Percentiles rank a stretch among this genome's conserved stretches.
Conservation (phyloP, 129 eudicot genomes). For the Flaveria sonorensis region DNA sequence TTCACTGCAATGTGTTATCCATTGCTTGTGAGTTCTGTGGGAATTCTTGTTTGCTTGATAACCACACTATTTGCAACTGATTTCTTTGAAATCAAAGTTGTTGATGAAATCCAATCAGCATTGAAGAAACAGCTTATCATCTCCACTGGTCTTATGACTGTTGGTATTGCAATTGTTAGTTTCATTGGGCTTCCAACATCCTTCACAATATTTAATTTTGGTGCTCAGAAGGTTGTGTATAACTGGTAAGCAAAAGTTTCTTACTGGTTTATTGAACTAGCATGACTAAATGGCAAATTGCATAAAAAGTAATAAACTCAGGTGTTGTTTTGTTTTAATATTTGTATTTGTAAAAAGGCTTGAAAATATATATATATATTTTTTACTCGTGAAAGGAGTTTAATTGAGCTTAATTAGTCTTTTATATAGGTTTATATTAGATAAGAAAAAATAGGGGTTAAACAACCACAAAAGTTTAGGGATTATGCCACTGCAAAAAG, state of each 20-base stretch:
- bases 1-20: constrained; percentile 74
- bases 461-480: too few species aligned
- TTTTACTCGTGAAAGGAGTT: too few species aligned
- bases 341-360: too few species aligned
- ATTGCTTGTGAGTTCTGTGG: constrained; percentile 65
- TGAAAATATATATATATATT: too few species aligned
- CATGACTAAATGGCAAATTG: too few species aligned
- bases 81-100: constrained; percentile 62
- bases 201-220: constrained; percentile 73
- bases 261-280: neutral
- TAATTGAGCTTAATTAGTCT: too few species aligned
- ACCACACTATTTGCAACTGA: constrained; percentile 78
- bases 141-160: constrained; percentile 68
- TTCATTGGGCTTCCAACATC: constrained; percentile 62
- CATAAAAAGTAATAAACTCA: too few species aligned
- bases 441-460: too few species aligned
- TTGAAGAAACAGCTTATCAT: constrained; percentile 72
- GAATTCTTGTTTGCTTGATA: constrained; percentile 69
- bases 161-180: constrained; percentile 58
- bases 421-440: too few species aligned
- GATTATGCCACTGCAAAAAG: too few species aligned
- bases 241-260: constrained; percentile 52
- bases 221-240: constrained; percentile 61
- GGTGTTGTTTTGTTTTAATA: too few species aligned
- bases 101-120: constrained; percentile 62